A percentile compares a stretch with the other conserved stretches of the same genome.
Evolutionary conservation across 345 rosid genomes (phyloP).

Genomic region (Linum tenue): DNA sequence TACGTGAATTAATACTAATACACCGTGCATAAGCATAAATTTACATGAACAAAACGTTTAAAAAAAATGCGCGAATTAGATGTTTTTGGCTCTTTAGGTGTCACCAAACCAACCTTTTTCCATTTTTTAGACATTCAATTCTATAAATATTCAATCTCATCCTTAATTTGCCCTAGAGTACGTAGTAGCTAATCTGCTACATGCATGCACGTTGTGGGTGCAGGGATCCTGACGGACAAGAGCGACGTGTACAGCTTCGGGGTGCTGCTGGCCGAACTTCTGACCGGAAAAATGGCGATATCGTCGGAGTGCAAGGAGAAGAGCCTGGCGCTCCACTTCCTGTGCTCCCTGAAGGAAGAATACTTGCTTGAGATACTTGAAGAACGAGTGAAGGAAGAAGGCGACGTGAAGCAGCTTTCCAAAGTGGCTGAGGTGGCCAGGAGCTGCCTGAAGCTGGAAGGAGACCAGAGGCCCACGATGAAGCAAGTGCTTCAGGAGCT

Average conservation of each 20-base stretch:
- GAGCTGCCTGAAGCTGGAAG: conserved; percentile 17
- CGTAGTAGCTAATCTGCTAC: too few relatives aligned
- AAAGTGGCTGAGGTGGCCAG: conserved; percentile 13
- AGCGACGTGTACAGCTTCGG: conserved; percentile 6
- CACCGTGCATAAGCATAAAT: too few relatives aligned
- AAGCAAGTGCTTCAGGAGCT: conserved; percentile 22
- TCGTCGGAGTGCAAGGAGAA: conserved; percentile 1
- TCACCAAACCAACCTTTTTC: too few relatives aligned
- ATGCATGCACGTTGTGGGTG: too few relatives aligned
- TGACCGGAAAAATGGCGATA: background rate
- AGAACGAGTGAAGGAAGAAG: background rate
- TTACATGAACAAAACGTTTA: too few relatives aligned
- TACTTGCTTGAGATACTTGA: conserved; percentile 12
- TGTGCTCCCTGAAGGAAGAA: background rate
- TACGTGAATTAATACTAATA: too few relatives aligned
- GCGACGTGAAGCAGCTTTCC: background rate
- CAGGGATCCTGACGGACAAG: background rate
- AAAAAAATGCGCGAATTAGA: too few relatives aligned
- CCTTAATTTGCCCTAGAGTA: too few relatives aligned
- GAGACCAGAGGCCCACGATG: conserved; percentile 30
- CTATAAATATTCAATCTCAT: too few relatives aligned
- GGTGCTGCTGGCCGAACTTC: conserved; percentile 1
- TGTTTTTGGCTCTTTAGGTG: too few relatives aligned
- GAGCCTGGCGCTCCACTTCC: conserved; percentile 1
- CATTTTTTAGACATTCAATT: too few relatives aligned